A percentile compares a stretch with the other conserved stretches of the same genome.
Conservation (phyloP, 2,329 filamentous ascomycete species). For the Diaporthe longicolla region DNA sequence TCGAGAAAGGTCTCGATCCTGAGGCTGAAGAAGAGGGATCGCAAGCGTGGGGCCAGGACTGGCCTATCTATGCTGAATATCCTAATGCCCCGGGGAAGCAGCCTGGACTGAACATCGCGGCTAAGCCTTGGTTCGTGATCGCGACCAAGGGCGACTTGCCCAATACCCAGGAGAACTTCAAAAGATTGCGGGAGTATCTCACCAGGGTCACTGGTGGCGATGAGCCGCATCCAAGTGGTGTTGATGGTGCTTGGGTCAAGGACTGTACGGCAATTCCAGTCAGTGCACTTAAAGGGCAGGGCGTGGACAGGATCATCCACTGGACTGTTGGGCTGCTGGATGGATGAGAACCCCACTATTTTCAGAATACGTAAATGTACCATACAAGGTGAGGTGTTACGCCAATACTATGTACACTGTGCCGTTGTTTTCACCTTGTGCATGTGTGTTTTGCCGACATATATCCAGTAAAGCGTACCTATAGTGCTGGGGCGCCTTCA, state of each 20-base stretch:
- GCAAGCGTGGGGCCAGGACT: conserved; percentile 44
- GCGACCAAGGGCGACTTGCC: conserved; percentile 92
- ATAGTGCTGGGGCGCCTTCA: no score
- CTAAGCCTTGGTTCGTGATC: conserved; percentile 96
- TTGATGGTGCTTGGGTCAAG: conserved; percentile 69
- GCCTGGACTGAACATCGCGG: conserved; percentile 80
- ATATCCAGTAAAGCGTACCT: neutral
- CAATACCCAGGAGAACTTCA: conserved; percentile 84
- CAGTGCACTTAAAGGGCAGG: conserved; percentile 89
- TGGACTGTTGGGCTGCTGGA: conserved; percentile 79
- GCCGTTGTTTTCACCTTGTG: neutral
- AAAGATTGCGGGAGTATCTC: conserved; percentile 78
- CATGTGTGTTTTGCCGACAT: neutral
- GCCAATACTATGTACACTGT: neutral
- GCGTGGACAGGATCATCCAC: conserved; percentile 81
- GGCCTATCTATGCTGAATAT: conserved; percentile 51
- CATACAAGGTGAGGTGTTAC: neutral
- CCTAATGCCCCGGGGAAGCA: conserved; percentile 46
- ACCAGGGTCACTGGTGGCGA: conserved; percentile 72
- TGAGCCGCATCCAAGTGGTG: conserved; percentile 80
- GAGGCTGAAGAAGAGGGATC: conserved; percentile 54
- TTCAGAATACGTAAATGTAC: neutral
- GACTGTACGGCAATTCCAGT: conserved; percentile 83
- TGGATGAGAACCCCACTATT: conserved; percentile 42
- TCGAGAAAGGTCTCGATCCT: conserved; percentile 70